Base-by-base conservation (phyloP, 2,329 filamentous ascomycete genomes). In the Bimuria novae-zelandiae region DNA sequence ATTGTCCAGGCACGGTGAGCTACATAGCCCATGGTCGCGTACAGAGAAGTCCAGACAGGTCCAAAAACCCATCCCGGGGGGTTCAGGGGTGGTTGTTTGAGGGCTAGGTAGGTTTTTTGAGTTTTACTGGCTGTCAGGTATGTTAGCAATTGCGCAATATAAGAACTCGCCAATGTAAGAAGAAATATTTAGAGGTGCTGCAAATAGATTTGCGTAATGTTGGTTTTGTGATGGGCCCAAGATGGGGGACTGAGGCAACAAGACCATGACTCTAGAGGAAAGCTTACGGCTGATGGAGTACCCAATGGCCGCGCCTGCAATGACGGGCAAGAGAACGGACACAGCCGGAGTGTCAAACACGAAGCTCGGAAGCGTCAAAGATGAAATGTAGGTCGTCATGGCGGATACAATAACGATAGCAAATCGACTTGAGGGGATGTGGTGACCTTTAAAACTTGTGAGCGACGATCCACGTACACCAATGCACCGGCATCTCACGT, bases 321-420 rank as follows among this genome's bases (percentile, higher is more conserved):
- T 81, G 43, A 96, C 79, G 32, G 91, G 92, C 1, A 96, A 79
- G 33, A 95, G 82, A 56, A 94, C 84, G 16, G 90, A 89, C 23
- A 84, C 80, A 7, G 89, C 86, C 4, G 89, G 85, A 69, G 84
- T 86, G 66, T 85, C 81, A 73, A 95, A 92, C 59, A 92, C 75
- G 60, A 83, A 79, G 41, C 81, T 77, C 2, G 91, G 90, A 16
- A 96, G 80, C 19, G 89, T 92, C 59, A 95, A 76, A 33, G 84
- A 86, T n/a, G 89, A 86, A 55, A 94, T 84, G 73, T 89, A 88
- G 57, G 89, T 86, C 10, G 89, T 92, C 90, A 94, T 95, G 39
- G 56, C 81, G 73, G 53, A 46, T 54, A n/a, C 19, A 27, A 36
- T 17, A 36, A 29, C 16, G 14, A 12, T 32, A 2, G 21, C n/a